Evolutionary conservation across 176 grass and related monocot genomes (phyloP), one percentile per base, ranked within the genome.

Genomic region (Musa schizocarpa): DNA sequence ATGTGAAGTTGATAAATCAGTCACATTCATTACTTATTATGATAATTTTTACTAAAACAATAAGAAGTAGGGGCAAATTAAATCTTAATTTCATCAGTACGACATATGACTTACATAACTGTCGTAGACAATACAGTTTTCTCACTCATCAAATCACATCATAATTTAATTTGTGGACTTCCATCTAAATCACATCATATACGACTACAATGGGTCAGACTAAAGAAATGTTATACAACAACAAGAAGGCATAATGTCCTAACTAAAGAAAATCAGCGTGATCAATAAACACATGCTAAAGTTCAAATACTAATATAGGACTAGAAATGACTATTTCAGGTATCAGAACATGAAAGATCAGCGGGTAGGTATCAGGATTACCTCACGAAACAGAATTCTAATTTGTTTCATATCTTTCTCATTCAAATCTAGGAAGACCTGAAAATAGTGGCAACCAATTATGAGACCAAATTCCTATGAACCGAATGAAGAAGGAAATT

Each of bases 351-450:
- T 57, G 13, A 56, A 74, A 54, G 9, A 55, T 58, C 25, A 55
- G 22, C 13, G 53, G 4, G 21, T 17, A 27, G 19, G 52, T 16
- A 74, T 23, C 22, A 51, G 43, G 0, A 76, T 62, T 89, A 98
- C 94, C 94, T 98, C 90, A 58, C 22, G 82, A 80, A 90, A 87
- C 23, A 98, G 75, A 83, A 82, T 82, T 11, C 88, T 85, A 34
- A 93, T 85, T 72, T 88, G 82, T 82, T 78, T 93, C 72, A 91
- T 64, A 34, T 98, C 94, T 76, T 89, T 98, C 62, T 98, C 94
- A 70, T 84, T 87, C 81, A 93, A 85, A 81, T 93, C 88, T 53
- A 98, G 71, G 79, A 93, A 98, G n/a, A 89, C 85, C 90, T 98
- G 84, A 54, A 85, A 77, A 81, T 71, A n/a, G 83, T 71, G 13